These are phyloP conservation scores for Oldenlandia corymbosa DNA, from an alignment of 257 asterid genomes.

Conservation along the genomic window DNA sequence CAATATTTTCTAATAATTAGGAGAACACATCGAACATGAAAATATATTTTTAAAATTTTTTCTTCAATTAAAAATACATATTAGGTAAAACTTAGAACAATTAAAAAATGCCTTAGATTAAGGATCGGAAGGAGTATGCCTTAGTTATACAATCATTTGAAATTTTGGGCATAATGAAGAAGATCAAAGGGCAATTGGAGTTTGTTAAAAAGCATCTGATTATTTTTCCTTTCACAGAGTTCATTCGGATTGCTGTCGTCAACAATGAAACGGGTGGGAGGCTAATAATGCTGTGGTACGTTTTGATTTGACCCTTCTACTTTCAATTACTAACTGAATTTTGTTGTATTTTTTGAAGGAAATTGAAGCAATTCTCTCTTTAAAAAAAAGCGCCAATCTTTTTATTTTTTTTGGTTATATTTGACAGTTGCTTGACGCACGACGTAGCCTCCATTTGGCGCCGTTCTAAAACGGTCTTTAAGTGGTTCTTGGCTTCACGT, in stretches of 20 bases:
- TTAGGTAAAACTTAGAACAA: too few relatives aligned
- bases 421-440: too few relatives aligned
- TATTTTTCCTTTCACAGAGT: neutral
- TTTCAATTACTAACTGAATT: constrained; percentile 12
- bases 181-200: neutral
- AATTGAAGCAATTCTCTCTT: neutral
- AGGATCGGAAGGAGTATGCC: too few relatives aligned
- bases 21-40: too few relatives aligned
- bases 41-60: too few relatives aligned
- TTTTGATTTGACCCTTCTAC: constrained; percentile 17
- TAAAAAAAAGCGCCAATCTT: neutral
- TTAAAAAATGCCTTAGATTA: too few relatives aligned
- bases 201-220: constrained; percentile 8
- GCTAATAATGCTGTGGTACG: constrained; percentile 23
- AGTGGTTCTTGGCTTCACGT: constrained; percentile 13
- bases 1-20: too few relatives aligned
- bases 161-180: too few relatives aligned
- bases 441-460: constrained; percentile 30
- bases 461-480: constrained; percentile 12
- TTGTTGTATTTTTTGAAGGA: neutral
- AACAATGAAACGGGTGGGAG: neutral
- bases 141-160: too few relatives aligned
- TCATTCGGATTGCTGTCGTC: neutral
- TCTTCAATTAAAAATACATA: too few relatives aligned
- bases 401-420: too few relatives aligned